Evolutionary conservation across 2,329 filamentous ascomycete genomes (phyloP).

Genomic region (Alternaria conjuncta): DNA sequence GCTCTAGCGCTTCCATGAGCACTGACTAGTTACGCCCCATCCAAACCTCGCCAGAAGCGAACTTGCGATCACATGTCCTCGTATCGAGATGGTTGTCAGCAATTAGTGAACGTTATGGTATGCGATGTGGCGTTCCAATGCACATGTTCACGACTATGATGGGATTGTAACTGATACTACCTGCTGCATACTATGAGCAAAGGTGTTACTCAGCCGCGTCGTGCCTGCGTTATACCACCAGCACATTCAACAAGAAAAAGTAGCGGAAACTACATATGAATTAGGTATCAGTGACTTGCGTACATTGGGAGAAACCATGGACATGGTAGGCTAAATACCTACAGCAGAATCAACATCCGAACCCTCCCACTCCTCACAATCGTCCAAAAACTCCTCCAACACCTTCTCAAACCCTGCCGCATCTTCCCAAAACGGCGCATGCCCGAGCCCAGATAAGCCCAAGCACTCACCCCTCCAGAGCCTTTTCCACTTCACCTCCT

Average conservation of each 20-base stretch:
- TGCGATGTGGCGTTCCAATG: background rate
- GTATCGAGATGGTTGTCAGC: background rate
- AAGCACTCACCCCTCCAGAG: conserved; percentile 38
- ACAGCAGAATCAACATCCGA: background rate
- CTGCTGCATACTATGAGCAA: background rate
- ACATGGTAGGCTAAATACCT: background rate
- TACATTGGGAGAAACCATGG: background rate
- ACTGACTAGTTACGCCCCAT: background rate
- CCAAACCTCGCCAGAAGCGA: background rate
- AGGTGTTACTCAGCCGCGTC: background rate
- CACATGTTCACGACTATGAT: background rate
- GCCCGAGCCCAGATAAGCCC: conserved; percentile 29
- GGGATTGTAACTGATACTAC: background rate
- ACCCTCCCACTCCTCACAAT: conserved; percentile 8
- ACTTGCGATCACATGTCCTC: background rate
- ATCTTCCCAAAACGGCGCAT: conserved; percentile 44
- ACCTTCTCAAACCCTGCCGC: conserved; percentile 21
- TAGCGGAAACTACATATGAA: background rate
- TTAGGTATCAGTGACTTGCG: background rate
- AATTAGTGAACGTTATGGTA: background rate
- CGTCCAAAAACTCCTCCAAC: conserved; percentile 25
- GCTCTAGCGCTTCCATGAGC: background rate
- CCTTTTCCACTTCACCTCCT: conserved; percentile 28
- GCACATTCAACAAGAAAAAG: background rate
- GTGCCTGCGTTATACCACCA: background rate